Conservation (phyloP, 1,284 basidiomycete genomes). For the Hymenochaete sp. region DNA sequence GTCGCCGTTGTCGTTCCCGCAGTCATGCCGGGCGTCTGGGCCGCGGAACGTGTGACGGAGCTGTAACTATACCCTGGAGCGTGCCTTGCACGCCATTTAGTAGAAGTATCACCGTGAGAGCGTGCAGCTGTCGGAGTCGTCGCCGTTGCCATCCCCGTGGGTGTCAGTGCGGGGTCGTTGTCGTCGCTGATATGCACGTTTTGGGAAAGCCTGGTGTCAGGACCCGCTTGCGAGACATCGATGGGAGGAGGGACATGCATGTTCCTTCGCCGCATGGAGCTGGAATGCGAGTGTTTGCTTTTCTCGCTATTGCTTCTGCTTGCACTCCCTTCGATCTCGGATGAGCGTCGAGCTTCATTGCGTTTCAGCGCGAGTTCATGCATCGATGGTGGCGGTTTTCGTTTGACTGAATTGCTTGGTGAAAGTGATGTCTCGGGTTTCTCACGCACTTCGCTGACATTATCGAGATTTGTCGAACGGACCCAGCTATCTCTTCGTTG, state of each 20-base stretch:
- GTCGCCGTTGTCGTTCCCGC: neutral
- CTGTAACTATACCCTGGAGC: neutral
- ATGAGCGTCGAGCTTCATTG: neutral
- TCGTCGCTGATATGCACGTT: constrained; percentile 2
- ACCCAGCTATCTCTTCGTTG: neutral
- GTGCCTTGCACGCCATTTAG: neutral
- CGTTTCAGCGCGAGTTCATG: neutral
- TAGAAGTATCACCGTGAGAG: neutral
- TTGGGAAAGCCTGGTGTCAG: constrained; percentile 1
- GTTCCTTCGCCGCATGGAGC: constrained; percentile 11
- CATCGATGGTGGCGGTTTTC: constrained; percentile 14
- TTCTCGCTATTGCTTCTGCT: constrained; percentile 1
- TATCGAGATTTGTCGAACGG: neutral
- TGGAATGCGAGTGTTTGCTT: constrained; percentile 10
- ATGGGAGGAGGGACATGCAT: constrained; percentile 15
- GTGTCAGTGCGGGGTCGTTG: neutral
- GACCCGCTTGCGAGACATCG: constrained; percentile 12
- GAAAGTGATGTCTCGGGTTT: constrained; percentile 8
- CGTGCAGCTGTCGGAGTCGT: neutral
- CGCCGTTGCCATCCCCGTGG: neutral
- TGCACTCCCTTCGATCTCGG: neutral
- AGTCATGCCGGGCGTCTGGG: constrained; percentile 12
- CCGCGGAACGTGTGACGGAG: neutral
- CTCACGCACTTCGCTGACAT: constrained; percentile 3
- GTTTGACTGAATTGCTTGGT: constrained; percentile 17